These are phyloP conservation scores for Aspergillus chevalieri DNA, from an alignment of 2,329 filamentous ascomycete species.

Conservation along the genomic window DNA sequence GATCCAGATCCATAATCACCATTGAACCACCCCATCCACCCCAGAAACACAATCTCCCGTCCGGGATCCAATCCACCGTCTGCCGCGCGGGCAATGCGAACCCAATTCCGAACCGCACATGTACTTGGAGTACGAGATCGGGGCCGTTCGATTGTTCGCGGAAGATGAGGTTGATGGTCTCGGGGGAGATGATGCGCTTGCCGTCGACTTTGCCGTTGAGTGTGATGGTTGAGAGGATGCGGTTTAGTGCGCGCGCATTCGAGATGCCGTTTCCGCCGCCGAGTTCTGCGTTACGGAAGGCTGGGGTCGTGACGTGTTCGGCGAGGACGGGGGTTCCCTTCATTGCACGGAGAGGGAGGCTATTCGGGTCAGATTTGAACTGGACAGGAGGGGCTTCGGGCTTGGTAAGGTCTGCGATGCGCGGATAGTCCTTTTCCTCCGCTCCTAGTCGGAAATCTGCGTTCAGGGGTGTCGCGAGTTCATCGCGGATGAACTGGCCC, in stretches of 20 bases:
- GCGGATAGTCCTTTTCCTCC: constrained; percentile 36
- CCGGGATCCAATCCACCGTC: constrained; percentile 18
- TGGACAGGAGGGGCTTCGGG: constrained; percentile 17
- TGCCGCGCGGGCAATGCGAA: constrained; percentile 31
- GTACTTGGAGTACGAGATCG: constrained; percentile 34
- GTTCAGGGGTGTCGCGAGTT: constrained; percentile 37
- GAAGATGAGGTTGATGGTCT: constrained; percentile 42
- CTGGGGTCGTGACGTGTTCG: constrained; percentile 15
- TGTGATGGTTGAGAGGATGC: constrained; percentile 37
- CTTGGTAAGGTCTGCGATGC: constrained; percentile 33
- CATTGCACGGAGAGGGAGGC: constrained; percentile 25
- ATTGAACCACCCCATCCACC: constrained; percentile 44
- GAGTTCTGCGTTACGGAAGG: constrained; percentile 37
- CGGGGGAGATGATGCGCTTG: constrained; percentile 32
- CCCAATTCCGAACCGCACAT: constrained; percentile 40
- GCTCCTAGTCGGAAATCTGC: constrained; percentile 47
- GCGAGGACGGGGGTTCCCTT: constrained; percentile 20
- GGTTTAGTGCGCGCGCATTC: constrained; percentile 41
- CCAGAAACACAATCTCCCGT: constrained; percentile 37
- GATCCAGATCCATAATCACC: constrained; percentile 39
- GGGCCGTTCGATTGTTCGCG: constrained; percentile 38
- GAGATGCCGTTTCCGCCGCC: constrained; percentile 42
- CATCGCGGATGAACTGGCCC: constrained; percentile 39
- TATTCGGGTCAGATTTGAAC: constrained; percentile 13
- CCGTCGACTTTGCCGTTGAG: constrained; percentile 28